phyloP scores from a whole-genome alignment of 2,329 filamentous ascomycete genomes.

The Monilinia fructigena region DNA sequence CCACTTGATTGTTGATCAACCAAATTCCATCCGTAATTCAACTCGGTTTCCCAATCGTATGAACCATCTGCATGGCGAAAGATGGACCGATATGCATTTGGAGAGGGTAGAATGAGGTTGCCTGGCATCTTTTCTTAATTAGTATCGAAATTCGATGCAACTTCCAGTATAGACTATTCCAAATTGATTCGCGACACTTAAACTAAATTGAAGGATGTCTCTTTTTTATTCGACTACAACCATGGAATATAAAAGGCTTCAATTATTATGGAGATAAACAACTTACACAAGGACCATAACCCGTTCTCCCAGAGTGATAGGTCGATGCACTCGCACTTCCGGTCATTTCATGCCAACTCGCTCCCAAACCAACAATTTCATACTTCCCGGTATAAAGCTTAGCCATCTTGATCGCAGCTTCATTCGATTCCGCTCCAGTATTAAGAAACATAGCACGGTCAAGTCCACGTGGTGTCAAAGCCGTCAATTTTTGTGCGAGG shows the following conservation, averaged over 20 bases:
- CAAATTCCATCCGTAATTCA: constrained; percentile 61
- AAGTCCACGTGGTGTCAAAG: constrained; percentile 49
- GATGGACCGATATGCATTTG: constrained; percentile 59
- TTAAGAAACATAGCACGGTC: constrained; percentile 58
- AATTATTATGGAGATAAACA: not conserved
- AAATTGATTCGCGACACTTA: not conserved
- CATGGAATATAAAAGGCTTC: not conserved
- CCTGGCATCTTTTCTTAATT: constrained; percentile 49
- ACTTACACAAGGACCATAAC: constrained; percentile 43
- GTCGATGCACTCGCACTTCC: constrained; percentile 51
- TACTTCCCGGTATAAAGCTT: constrained; percentile 64
- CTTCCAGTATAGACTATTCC: constrained; percentile 1
- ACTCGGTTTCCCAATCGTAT: constrained; percentile 65
- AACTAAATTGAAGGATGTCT: not conserved
- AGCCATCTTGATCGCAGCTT: constrained; percentile 64
- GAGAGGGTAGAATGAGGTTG: constrained; percentile 56
- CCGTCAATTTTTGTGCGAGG: constrained; percentile 52
- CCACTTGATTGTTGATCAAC: constrained; percentile 59
- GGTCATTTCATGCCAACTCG: constrained; percentile 62
- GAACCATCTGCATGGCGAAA: constrained; percentile 59
- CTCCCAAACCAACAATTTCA: constrained; percentile 59
- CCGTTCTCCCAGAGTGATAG: constrained; percentile 53
- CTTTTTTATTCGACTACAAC: not conserved
- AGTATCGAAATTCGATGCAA: not conserved
- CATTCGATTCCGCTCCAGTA: constrained; percentile 57